phyloP scores from a whole-genome alignment of 108 stramenopile species.

The Fistulifera pelliculosa region DNA sequence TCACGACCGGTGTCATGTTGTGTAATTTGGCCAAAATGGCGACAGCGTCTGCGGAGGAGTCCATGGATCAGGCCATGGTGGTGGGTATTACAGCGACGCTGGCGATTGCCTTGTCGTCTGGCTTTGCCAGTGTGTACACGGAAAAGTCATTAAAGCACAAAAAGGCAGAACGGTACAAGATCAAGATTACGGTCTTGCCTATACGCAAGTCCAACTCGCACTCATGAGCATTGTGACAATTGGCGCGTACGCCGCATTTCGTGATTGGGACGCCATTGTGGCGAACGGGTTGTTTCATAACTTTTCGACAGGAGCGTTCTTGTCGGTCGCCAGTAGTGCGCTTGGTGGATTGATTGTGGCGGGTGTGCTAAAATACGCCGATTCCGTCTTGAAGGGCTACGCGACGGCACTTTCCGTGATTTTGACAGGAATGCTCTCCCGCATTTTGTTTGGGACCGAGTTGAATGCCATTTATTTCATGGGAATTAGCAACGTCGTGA shows the following conservation, averaged over 20 bases:
- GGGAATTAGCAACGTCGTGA: constrained; percentile 40
- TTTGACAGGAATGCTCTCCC: constrained; percentile 63
- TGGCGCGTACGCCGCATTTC: constrained; percentile 33
- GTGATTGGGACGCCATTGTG: constrained; percentile 27
- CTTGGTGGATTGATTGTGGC: constrained; percentile 73
- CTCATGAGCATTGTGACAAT: constrained; percentile 59
- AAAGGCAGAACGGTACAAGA: constrained; percentile 31
- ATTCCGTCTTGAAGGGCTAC: constrained; percentile 92
- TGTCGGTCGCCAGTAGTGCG: constrained; percentile 18
- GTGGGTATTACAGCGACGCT: constrained; percentile 79
- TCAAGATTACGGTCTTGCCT: constrained; percentile 24
- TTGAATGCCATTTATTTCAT: constrained; percentile 29
- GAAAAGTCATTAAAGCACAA: constrained; percentile 90
- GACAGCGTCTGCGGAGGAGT: neutral
- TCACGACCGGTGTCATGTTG: constrained; percentile 89
- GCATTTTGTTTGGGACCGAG: constrained; percentile 42
- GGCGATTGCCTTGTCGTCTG: constrained; percentile 71
- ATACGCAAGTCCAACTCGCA: constrained; percentile 57
- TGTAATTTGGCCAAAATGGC: constrained; percentile 43
- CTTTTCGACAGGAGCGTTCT: constrained; percentile 24
- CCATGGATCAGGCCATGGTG: constrained; percentile 14
- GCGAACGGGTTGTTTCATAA: constrained; percentile 34
- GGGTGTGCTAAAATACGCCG: constrained; percentile 76
- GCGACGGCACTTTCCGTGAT: constrained; percentile 89
- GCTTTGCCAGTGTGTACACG: constrained; percentile 95